These are phyloP conservation scores for Exophiala sp. DNA, from an alignment of 2,329 filamentous ascomycete species.

Conservation along the genomic window DNA sequence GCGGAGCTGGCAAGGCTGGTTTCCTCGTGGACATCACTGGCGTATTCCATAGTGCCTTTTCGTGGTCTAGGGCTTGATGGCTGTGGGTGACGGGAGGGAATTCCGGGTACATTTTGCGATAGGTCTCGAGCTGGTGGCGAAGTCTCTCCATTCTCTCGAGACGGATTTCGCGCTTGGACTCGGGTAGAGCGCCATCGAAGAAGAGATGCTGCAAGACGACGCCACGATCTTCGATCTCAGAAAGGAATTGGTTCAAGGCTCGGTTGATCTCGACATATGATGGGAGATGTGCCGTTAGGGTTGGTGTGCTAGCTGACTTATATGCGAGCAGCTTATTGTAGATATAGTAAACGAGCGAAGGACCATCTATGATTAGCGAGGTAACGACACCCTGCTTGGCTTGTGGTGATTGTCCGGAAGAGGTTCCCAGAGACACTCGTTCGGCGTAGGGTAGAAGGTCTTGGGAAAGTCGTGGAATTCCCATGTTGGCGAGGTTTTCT, in stretches of 20 bases:
- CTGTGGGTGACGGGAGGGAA: not conserved
- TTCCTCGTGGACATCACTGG: constrained; percentile 17
- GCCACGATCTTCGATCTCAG: constrained; percentile 53
- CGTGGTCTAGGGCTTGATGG: constrained; percentile 1
- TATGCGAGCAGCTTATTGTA: constrained; percentile 53
- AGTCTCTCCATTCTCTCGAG: constrained; percentile 58
- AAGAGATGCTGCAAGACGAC: constrained; percentile 60
- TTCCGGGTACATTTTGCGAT: constrained; percentile 9
- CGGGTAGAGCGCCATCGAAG: constrained; percentile 80
- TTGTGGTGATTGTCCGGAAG: constrained; percentile 1
- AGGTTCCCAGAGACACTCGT: constrained; percentile 36
- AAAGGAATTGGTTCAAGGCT: constrained; percentile 60
- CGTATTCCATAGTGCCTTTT: constrained; percentile 22
- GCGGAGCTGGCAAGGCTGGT: constrained; percentile 48
- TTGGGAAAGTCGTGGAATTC: constrained; percentile 56
- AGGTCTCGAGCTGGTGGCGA: constrained; percentile 54
- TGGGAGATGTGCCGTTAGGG: constrained; percentile 48
- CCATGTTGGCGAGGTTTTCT: constrained; percentile 45
- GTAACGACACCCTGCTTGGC: constrained; percentile 17
- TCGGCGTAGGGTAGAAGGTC: constrained; percentile 54
- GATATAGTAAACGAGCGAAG: constrained; percentile 71
- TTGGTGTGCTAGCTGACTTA: constrained; percentile 24
- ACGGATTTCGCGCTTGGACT: constrained; percentile 61
- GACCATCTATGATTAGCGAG: constrained; percentile 66
- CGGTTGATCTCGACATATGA: constrained; percentile 62